Conservation (phyloP, 2,329 filamentous ascomycete species). For the Fusarium bulbicola region DNA sequence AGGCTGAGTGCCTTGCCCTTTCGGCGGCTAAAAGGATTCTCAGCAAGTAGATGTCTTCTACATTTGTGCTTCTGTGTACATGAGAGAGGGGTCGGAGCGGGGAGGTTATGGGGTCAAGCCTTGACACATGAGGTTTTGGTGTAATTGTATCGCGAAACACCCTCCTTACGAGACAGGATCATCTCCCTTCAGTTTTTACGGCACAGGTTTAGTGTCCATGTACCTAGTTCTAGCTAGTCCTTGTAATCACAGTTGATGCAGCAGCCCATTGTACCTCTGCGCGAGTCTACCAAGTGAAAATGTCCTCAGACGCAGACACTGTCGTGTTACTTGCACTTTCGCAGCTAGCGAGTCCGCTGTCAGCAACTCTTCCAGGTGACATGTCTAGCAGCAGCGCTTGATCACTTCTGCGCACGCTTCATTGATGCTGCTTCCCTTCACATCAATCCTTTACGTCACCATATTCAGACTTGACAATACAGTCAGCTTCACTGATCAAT, state of each 20-base stretch:
- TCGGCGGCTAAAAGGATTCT: too few species aligned
- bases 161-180: background rate
- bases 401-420: background rate
- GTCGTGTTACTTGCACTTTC: background rate
- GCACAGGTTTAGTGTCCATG: background rate
- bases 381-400: background rate
- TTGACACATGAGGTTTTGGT: background rate
- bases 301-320: background rate
- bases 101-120: background rate
- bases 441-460: conserved; percentile 3
- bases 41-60: too few species aligned
- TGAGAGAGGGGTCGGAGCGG: too few species aligned
- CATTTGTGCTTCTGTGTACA: too few species aligned
- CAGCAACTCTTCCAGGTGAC: background rate
- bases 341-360: background rate
- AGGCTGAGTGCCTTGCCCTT: too few species aligned
- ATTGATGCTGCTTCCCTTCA: background rate
- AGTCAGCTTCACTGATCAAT: background rate
- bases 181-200: background rate
- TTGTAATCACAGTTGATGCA: background rate
- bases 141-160: background rate
- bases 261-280: background rate
- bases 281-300: background rate
- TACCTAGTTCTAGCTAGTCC: background rate
- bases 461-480: background rate